Conservation (phyloP, 2,329 filamentous ascomycete genomes). For the Aspergillus novoparasiticus region DNA sequence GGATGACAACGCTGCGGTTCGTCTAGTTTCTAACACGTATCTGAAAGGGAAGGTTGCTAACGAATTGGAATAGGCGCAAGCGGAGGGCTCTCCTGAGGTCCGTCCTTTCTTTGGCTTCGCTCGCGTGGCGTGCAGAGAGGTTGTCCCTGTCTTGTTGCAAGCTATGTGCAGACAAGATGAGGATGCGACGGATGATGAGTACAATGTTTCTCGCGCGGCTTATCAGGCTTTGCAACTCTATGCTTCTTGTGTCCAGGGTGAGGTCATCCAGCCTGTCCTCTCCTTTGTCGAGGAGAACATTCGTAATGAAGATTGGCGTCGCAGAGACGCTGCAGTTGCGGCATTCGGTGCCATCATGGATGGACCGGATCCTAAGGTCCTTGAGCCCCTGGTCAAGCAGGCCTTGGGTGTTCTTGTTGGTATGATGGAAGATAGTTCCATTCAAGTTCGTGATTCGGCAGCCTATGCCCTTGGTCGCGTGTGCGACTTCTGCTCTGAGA, state of each 20-base stretch:
- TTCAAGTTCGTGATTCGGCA: slow-evolving; percentile 93
- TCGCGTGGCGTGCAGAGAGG: slow-evolving; percentile 87
- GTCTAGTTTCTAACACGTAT: slow-evolving; percentile 22
- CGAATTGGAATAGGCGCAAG: slow-evolving; percentile 51
- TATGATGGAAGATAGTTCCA: slow-evolving; percentile 86
- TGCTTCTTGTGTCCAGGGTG: slow-evolving; percentile 82
- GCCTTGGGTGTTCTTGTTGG: slow-evolving; percentile 87
- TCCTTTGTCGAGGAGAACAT: slow-evolving; percentile 90
- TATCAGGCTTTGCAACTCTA: slow-evolving; percentile 98
- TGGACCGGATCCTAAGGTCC: slow-evolving; percentile 86
- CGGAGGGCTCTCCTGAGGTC: slow-evolving; percentile 78
- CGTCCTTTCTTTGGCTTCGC: slow-evolving; percentile 96
- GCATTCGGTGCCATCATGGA: slow-evolving; percentile 99
- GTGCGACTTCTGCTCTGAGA: slow-evolving; percentile 87
- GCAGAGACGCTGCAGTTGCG: slow-evolving; percentile 91
- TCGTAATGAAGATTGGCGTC: slow-evolving; percentile 89
- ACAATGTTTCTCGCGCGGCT: slow-evolving; percentile 91
- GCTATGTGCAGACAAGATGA: slow-evolving; percentile 97
- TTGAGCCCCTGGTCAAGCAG: slow-evolving; percentile 94
- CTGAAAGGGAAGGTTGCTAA: slow-evolving; percentile 7
- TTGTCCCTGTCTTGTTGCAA: slow-evolving; percentile 85
- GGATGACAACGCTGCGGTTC: slow-evolving; percentile 85
- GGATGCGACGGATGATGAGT: slow-evolving; percentile 94
- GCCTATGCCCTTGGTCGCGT: slow-evolving; percentile 96
- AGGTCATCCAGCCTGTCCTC: slow-evolving; percentile 84